Evolutionary conservation across 805 yeast genomes (phyloP), one percentile per base, ranked within the genome.

Genomic region (Blastobotrys terrestris): DNA sequence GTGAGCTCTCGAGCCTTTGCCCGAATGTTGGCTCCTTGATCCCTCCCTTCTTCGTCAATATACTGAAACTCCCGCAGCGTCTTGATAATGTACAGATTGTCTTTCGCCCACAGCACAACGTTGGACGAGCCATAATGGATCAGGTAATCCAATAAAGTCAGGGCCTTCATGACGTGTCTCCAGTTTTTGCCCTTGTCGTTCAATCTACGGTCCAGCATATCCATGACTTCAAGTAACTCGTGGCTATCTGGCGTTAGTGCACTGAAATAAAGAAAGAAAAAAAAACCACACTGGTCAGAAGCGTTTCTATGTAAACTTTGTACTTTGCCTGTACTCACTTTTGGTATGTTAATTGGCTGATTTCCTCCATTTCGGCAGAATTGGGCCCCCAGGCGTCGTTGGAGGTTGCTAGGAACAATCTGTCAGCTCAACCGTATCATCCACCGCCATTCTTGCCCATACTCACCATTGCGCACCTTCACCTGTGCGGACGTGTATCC

Each of bases 121-220:
- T 85, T 84, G 60, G 90, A 96, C 18, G 90, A 79, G 41, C 97
- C 99, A 55, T 77, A 79, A 60, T 94, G 80, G 16, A 91, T 89
- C 53, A 91, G 74, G 69, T 84, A 92, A 63, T 91, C 97, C 60
- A 92, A 76, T n/a, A 92, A 83, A 1, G 95, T 85, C 56, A 92
- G 75, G 0, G 96, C 84, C 69, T 92, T 94, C 57, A 95, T 91
- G 48, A 92, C 91, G 67, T 92, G 99, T 59, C 96, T 79, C 97
- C 97, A 92, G 71, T 92, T 87, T 68, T 90, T 91, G 56, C 98
- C 98, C 73, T 91, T 91, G 66, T 92, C 98, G 65, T 92, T 92
- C 58, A 92, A 73, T 58, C 99, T 79, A 59, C 89, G 81, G 71
- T 92, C 97, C 45, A 92, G 71, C 84, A 92, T 89, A 64, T 92